Percentiles rank a stretch among this genome's conserved stretches.
These are phyloP conservation scores for Prinsepia uniflora DNA, from an alignment of 306 rosid genomes.

Conservation along the genomic window DNA sequence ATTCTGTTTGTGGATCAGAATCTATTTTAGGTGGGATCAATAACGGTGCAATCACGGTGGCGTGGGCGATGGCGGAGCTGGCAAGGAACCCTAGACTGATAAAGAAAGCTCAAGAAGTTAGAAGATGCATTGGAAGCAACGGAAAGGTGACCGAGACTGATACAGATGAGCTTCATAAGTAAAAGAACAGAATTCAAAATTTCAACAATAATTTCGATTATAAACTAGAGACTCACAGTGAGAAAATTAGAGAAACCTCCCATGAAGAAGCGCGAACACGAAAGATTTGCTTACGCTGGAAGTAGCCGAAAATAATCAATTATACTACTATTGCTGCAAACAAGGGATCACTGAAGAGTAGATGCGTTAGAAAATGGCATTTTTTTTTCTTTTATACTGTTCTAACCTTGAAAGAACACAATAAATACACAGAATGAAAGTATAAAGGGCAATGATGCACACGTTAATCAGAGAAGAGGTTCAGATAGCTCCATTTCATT, in stretches of 20 bases:
- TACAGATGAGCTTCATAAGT: not conserved
- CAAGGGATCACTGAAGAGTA: conserved; percentile 22
- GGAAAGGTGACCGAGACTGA: not conserved
- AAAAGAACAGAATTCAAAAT: no score
- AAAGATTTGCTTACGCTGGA: conserved; percentile 9
- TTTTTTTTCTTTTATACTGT: conserved; percentile 25
- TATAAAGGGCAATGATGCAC: not conserved
- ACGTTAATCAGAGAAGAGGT: conserved; percentile 59
- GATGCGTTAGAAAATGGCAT: conserved; percentile 30
- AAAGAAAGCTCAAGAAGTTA: not conserved
- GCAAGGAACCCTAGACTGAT: conserved; percentile 19
- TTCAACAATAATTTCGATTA: no score
- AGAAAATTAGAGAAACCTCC: no score
- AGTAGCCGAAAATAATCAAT: conserved; percentile 22
- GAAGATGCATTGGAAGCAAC: not conserved
- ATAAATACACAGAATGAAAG: conserved; percentile 38
- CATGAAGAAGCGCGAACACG: no score
- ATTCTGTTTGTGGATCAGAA: conserved; percentile 18
- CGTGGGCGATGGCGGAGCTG: conserved; percentile 42
- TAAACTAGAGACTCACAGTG: no score
- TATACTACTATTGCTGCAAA: conserved; percentile 28
- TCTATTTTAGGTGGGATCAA: conserved; percentile 35
- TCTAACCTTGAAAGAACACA: conserved; percentile 40
- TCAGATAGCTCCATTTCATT: conserved; percentile 99
- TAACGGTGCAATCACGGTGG: conserved; percentile 28